Percentiles rank a stretch among this genome's conserved stretches.
Evolutionary conservation across 2,329 filamentous ascomycete species (phyloP).

Genomic region (Rutstroemia sp.): DNA sequence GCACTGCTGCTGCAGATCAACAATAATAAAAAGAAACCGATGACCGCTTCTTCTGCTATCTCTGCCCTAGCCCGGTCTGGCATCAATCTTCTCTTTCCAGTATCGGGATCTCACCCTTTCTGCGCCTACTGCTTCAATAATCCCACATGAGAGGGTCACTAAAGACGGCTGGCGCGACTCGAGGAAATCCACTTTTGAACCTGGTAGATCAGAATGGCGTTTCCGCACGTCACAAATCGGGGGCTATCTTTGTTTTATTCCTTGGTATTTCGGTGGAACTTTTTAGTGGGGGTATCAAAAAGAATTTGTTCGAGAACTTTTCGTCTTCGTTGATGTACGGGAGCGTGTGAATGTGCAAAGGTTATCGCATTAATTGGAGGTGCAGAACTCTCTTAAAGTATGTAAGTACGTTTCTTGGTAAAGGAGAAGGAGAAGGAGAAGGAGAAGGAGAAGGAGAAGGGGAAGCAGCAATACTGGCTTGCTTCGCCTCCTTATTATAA

Average conservation of each 20-base stretch:
- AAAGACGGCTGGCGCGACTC: neutral
- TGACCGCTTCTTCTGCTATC: neutral
- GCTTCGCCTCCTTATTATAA: too few species aligned
- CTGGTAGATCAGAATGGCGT: conserved; percentile 8
- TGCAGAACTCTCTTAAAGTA: too few species aligned
- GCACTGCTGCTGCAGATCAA: neutral
- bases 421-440: too few species aligned
- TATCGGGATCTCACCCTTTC: neutral
- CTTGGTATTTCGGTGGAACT: neutral
- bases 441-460: too few species aligned
- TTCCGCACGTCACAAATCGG: conserved; percentile 8
- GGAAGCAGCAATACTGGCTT: too few species aligned
- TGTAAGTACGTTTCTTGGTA: too few species aligned
- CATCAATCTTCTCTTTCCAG: neutral
- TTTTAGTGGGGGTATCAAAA: neutral
- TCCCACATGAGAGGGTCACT: neutral
- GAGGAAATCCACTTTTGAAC: conserved; percentile 2
- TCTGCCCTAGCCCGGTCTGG: neutral
- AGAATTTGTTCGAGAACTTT: neutral
- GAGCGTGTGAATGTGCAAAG: neutral
- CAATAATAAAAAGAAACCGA: neutral
- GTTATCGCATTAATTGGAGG: neutral
- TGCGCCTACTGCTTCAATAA: neutral
- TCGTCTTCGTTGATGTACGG: neutral
- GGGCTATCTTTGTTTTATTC: neutral